Base-by-base conservation (phyloP, 2,329 filamentous ascomycete species). In the Thelonectria discophora region DNA sequence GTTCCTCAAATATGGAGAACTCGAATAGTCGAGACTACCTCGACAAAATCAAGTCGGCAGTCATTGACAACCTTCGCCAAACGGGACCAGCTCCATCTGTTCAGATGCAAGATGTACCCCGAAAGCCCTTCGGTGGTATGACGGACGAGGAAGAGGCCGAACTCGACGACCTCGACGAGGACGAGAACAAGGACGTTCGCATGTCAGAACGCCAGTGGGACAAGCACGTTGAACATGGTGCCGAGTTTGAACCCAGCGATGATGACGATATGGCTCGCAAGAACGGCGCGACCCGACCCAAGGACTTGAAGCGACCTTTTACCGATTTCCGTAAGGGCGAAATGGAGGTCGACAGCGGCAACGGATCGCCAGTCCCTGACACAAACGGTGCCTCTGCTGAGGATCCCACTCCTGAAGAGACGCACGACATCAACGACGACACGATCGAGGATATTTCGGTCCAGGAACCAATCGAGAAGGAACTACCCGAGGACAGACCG, bases 1-100 rank as follows among this genome's bases (percentile, higher is more conserved):
- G 92, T 27, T 85, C 97, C 1, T 91, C 90, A 12, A 94, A 93
- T 64, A 92, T 95, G 81, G 93, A 97, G 73, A 98, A 97, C 71
- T 91, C 93, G 45, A 97, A 97, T 74, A 90, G 92, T 58, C 84
- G 87, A 53, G 88, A 93, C 55, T 94, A 96, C 67, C 83, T 97
- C 3, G 88, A 93, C 45, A 90, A 90, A 71, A 90, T 97, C 71
- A 91, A 94, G 62, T 86, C 90, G 64, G 87, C 91, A 34, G 88
- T 97, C 30, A 87, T 93, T 56, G 92, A 97, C 71, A 96, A 98
- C 75, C 79, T 99, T 54, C 86, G 92, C 64, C 94, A 94, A 75
- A 90, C 97, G 27, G 87, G 92, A 43, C 90, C 91, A 34, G 92
- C 90, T 0, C 95, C 95, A 1, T 97, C 93, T 18, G 93, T 97